Percentiles rank a stretch among this genome's conserved stretches.
These are phyloP conservation scores for Aquilaria malaccensis DNA, from an alignment of 345 rosid species.

Conservation along the genomic window DNA sequence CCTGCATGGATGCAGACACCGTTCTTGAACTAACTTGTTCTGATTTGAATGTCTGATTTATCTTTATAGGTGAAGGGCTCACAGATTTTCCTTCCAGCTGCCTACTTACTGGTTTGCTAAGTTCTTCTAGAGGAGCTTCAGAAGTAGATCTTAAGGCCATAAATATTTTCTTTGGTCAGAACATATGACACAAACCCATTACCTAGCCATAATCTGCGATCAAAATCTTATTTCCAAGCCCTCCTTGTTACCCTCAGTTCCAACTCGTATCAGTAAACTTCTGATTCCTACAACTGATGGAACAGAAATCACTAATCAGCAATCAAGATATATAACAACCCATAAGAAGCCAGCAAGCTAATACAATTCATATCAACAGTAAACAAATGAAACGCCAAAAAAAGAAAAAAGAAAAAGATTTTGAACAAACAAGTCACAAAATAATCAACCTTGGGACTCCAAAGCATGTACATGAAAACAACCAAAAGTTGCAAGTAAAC, in stretches of 20 bases:
- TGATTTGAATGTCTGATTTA: slow-evolving; percentile 28
- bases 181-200: slow-evolving; percentile 17
- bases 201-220: slow-evolving; percentile 19
- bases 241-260: slow-evolving; percentile 16
- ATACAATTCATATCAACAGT: no score
- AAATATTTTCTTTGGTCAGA: background rate
- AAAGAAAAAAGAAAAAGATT: slow-evolving; percentile 21
- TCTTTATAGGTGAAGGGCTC: slow-evolving; percentile 24
- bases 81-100: slow-evolving; percentile 26
- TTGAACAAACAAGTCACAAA: slow-evolving; percentile 36
- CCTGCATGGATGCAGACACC: slow-evolving; percentile 15
- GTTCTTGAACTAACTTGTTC: slow-evolving; percentile 24
- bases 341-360: no score
- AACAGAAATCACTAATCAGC: slow-evolving; percentile 7
- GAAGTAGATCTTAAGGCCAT: slow-evolving; percentile 54
- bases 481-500: no score
- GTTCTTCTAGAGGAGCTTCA: slow-evolving; percentile 34
- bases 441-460: slow-evolving; percentile 23
- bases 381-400: slow-evolving; percentile 12
- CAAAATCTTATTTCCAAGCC: slow-evolving; percentile 15
- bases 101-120: slow-evolving; percentile 25
- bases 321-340: no score
- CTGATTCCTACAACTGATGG: slow-evolving; percentile 15
- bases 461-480: slow-evolving; percentile 1
- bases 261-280: slow-evolving; percentile 14